Evolutionary conservation across 106 monocot genomes (phyloP).

Genomic region (Alisma plantagoaquatica): DNA sequence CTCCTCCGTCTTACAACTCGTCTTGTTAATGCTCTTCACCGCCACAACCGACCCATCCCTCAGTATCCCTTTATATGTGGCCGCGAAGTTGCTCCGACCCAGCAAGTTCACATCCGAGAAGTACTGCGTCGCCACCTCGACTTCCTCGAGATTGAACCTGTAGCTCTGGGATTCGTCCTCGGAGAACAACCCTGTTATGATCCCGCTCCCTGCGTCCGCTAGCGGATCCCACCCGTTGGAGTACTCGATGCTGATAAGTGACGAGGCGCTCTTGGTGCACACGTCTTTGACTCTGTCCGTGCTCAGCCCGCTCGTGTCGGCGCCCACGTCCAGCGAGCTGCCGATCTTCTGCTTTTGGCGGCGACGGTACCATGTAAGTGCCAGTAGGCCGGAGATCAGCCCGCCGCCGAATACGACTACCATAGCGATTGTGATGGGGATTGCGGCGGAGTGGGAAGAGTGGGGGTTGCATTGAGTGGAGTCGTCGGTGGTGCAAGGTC

Average conservation of each 20-base stretch:
- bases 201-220: conserved; percentile 27
- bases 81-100: conserved; percentile 32
- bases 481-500: conserved; percentile 16
- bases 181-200: conserved; percentile 28
- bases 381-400: conserved; percentile 20
- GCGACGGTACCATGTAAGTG: conserved; percentile 30
- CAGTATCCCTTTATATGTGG: conserved; percentile 45
- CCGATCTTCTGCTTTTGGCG: conserved; percentile 21
- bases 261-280: conserved; percentile 28
- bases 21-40: conserved; percentile 44
- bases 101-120: conserved; percentile 56
- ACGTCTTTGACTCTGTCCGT: conserved; percentile 27
- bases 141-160: conserved; percentile 50
- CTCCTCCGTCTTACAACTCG: conserved; percentile 46
- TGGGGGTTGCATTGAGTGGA: conserved; percentile 24
- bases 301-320: conserved; percentile 44
- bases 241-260: conserved; percentile 52
- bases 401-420: conserved; percentile 9
- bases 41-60: conserved; percentile 38
- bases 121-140: conserved; percentile 53
- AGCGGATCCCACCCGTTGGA: conserved; percentile 57
- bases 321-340: too few species aligned
- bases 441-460: conserved; percentile 21
- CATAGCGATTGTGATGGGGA: conserved; percentile 12
- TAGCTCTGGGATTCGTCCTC: conserved; percentile 44